Base-by-base conservation (phyloP, 2,329 filamentous ascomycete genomes). In the Diaporthe aspalathi region DNA sequence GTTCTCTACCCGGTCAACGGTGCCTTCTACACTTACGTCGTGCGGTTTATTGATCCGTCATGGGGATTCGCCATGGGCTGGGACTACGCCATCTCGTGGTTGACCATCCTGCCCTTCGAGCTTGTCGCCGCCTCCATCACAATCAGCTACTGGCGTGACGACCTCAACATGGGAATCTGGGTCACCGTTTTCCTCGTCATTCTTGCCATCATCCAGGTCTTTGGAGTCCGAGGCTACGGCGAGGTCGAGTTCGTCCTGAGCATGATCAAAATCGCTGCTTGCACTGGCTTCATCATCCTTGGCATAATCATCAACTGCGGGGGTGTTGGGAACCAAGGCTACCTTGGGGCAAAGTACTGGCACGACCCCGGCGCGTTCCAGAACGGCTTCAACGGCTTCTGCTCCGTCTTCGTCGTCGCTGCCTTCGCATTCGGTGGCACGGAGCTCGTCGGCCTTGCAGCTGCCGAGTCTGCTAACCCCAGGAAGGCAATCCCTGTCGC, bases 211-310 rank as follows among this genome's bases (percentile, higher is more conserved):
- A 88, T 89, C 74, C 85, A 89, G 76, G 71, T 89, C 69, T 88
- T 89, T 72, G 87, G 88, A 29, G 86, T 90, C 14, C 80, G 83
- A n/a, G 86, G 86, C n/a, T 89, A 88, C 70, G 87, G 83, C 72
- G 88, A 87, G 80, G 86, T 90, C 73, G 89, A 91, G 76, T 91
- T 90, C 73, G 72, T 87, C 29, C 84, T 91, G 24, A 84, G 84
- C 73, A 81, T 86, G 70, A 84, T 91, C 77, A 91, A 91, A 78
- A 84, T 91, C 74, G 76, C 81, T 16, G 88, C 89, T 56, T 86
- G 87, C 76, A 81, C 87, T 12, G 90, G 89, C 6, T 92, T 92
- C 78, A 92, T 92, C 77, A 85, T 92, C 74, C 81, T 91, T 32
- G 89, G 87, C 54, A 89, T 91, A 68, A 79, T 90, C 70, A 85